Percentiles rank a stretch among this genome's conserved stretches.
These are phyloP conservation scores for Tetrahymena borealis DNA, from an alignment of 73 alveolate species.

Conservation along the genomic window DNA sequence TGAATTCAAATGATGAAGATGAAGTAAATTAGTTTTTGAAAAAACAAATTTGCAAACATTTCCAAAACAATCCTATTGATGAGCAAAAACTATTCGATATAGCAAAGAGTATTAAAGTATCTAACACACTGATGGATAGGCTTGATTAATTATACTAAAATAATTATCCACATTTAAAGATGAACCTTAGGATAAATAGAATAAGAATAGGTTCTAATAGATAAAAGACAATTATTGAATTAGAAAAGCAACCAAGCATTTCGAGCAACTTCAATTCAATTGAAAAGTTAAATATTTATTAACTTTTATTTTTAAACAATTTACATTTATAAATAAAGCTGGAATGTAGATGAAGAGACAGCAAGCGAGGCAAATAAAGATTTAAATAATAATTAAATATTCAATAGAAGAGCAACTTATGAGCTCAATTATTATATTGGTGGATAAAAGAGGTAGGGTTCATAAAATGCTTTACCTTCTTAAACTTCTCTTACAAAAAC, in stretches of 20 bases:
- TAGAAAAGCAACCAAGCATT: background rate
- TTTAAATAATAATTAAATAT: background rate
- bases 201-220: background rate
- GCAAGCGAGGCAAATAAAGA: background rate
- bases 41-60: background rate
- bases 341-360: background rate
- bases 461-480: background rate
- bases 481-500: background rate
- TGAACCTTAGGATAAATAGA: background rate
- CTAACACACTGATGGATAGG: background rate
- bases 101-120: background rate
- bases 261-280: background rate
- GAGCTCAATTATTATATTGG: background rate
- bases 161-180: background rate
- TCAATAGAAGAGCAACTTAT: background rate
- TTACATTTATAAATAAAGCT: background rate
- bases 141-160: background rate
- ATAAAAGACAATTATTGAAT: background rate
- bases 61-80: background rate
- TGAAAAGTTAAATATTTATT: background rate
- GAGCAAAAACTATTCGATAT: background rate
- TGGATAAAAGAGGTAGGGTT: background rate
- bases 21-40: background rate
- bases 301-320: background rate
- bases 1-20: background rate